Evolutionary conservation across 192 early-diverging fungal genomes (phyloP), one percentile per base, ranked within the genome.

Genomic region (Linnemannia elongata): DNA sequence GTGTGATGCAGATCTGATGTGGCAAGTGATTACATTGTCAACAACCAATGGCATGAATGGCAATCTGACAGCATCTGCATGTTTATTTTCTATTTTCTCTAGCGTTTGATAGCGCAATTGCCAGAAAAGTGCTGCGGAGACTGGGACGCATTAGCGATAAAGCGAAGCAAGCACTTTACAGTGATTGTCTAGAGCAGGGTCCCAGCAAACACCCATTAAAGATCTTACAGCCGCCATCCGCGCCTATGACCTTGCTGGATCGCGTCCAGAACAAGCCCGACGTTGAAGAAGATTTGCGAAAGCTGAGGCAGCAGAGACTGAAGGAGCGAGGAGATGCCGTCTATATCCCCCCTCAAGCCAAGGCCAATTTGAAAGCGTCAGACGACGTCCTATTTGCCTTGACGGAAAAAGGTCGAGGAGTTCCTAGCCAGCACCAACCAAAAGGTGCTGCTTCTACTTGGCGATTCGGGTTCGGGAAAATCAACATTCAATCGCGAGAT

Each of bases 361-460:
- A 66, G 60, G 60, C 60, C 60, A 66, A 66, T 66, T 66, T 66
- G 60, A 66, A 12, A 13, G 60, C 27, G 27, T 63, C 60, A 10
- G 60, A 63, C 9, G 60, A 63, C 27, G 7, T 39, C 38, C 38
- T 33, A 30, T 63, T 63, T 33, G 7, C 24, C 27, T 70, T 78
- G 76, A 69, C 33, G 66, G 44, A 69, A 47, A 47, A 78, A 49
- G 76, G 76, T 78, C 44, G 76, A 69, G 44, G 44, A 70, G 44
- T 78, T 78, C 44, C 66, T 78, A 6, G 76, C 44, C 27, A 52
- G 76, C 45, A 42, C 33, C 8, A 44, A 79, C 36, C 38, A 39
- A 6, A 78, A 78, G 45, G 77, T 79, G 49, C 22, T 79, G 49
- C 70, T 79, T 60, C 77, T 79, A 17, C 77, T 79, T 72, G 77